Evolutionary conservation across 179 eudicot genomes (phyloP).

Genomic region (Amaranthus tricolor): DNA sequence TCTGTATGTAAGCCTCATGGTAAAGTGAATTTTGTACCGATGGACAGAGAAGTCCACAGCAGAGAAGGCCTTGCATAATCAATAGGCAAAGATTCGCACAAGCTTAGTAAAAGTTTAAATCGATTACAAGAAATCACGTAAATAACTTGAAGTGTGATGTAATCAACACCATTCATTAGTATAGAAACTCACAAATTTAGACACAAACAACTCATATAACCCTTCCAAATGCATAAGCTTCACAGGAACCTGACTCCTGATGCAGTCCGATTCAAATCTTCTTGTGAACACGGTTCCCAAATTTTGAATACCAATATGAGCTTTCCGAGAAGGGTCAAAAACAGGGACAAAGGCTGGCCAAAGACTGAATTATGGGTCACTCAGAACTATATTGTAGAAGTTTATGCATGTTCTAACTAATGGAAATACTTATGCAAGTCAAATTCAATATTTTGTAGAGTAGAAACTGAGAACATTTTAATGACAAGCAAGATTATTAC

Average conservation of each 20-base stretch:
- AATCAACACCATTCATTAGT: conserved; percentile 11
- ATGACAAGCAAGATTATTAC: conserved; percentile 32
- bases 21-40: conserved; percentile 66
- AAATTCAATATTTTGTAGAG: neutral
- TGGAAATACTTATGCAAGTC: neutral
- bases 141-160: neutral
- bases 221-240: conserved; percentile 99
- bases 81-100: conserved; percentile 17
- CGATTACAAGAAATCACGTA: neutral
- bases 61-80: conserved; percentile 64
- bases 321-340: conserved; percentile 88
- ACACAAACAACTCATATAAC: conserved; percentile 81
- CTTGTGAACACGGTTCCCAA: conserved; percentile 91
- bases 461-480: neutral
- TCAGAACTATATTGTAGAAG: neutral
- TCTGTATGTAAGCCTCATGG: conserved; percentile 86
- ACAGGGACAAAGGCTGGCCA: conserved; percentile 99
- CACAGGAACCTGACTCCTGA: conserved; percentile 89
- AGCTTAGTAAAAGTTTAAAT: conserved; percentile 14
- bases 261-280: conserved; percentile 92
- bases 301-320: conserved; percentile 90
- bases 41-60: conserved; percentile 68
- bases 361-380: conserved; percentile 41
- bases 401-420: neutral
- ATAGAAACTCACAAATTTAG: conserved; percentile 79